phyloP scores from a whole-genome alignment of 148 eudicot species.

The Linanthus parryae region DNA sequence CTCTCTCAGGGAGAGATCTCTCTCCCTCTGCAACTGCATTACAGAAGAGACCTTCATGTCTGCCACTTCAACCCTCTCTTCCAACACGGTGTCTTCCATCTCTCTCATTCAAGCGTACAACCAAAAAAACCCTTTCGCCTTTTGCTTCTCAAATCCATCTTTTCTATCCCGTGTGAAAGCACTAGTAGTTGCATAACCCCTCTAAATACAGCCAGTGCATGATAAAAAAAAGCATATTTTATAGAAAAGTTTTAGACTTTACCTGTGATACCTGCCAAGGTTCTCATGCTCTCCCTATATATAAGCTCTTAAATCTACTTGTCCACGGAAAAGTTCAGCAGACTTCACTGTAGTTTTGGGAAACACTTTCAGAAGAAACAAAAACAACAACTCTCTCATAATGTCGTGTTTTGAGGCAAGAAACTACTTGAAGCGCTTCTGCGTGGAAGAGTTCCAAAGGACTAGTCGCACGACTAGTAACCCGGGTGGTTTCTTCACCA shows the following conservation, averaged over 20 bases:
- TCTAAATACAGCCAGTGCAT: conserved; percentile 7
- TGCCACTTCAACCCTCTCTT: conserved; percentile 14
- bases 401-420: conserved; percentile 42
- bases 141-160: conserved; percentile 5
- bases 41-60: conserved; percentile 17
- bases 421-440: conserved; percentile 38
- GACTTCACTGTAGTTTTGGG: conserved; percentile 10
- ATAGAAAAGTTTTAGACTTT: not conserved
- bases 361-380: not conserved
- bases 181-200: conserved; percentile 10
- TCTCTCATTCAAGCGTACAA: conserved; percentile 8
- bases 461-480: conserved; percentile 22
- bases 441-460: conserved; percentile 40
- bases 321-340: conserved; percentile 1
- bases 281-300: no score
- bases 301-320: conserved; percentile 16
- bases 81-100: conserved; percentile 1
- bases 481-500: conserved; percentile 50
- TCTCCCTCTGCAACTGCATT: conserved; percentile 13
- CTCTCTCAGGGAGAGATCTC: not conserved
- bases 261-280: conserved; percentile 8
- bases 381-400: no score
- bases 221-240: conserved; percentile 3
- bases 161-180: conserved; percentile 5
- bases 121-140: conserved; percentile 15